Percentiles rank a stretch among this genome's conserved stretches.
These are phyloP conservation scores for Penicillium sp. DNA, from an alignment of 2,329 filamentous ascomycete genomes.

Conservation along the genomic window DNA sequence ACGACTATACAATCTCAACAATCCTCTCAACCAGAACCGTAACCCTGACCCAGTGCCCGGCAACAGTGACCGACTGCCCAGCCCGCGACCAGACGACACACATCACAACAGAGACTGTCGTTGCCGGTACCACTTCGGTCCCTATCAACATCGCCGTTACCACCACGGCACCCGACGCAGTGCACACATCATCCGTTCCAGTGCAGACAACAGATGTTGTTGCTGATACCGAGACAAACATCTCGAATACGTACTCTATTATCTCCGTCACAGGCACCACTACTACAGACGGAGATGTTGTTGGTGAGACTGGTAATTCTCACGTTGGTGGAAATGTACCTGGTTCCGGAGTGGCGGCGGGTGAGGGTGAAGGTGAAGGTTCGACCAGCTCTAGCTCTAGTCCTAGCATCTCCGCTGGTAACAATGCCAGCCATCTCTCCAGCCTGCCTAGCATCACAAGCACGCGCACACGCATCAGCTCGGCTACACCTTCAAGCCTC, in stretches of 20 bases:
- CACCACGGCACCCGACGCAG: neutral
- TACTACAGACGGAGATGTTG: neutral
- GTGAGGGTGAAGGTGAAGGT: neutral
- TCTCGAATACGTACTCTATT: neutral
- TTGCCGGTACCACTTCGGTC: conserved; percentile 17
- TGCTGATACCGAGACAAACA: neutral
- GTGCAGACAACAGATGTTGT: neutral
- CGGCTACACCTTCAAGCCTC: neutral
- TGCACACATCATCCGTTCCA: neutral
- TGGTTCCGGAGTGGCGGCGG: neutral
- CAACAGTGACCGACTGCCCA: conserved; percentile 17
- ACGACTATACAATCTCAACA: conserved; percentile 11
- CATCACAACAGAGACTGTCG: conserved; percentile 18
- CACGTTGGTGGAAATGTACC: neutral
- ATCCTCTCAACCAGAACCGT: conserved; percentile 12
- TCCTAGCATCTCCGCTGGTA: neutral
- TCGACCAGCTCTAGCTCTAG: neutral
- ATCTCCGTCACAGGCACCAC: neutral
- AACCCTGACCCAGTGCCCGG: conserved; percentile 16
- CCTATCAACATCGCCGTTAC: neutral
- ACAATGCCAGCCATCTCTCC: neutral
- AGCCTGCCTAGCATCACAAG: neutral
- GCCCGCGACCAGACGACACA: conserved; percentile 15
- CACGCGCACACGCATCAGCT: neutral
- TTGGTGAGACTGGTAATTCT: neutral